Percentiles rank a stretch among this genome's conserved stretches.
Evolutionary conservation across 768 basidiomycete genomes (phyloP).

Genomic region (Mycena indigotica): DNA sequence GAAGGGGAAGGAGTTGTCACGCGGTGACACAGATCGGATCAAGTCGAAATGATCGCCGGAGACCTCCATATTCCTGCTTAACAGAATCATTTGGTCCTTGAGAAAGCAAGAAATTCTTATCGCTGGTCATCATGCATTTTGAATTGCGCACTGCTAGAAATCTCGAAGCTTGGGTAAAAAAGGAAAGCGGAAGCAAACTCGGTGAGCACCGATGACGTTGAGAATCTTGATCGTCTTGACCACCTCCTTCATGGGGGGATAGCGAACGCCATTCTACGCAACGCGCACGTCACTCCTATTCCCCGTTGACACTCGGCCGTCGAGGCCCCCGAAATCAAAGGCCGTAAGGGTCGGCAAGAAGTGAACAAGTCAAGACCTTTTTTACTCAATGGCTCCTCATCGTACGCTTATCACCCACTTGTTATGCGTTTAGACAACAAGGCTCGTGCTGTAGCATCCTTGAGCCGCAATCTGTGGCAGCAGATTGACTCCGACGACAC

Average conservation of each 20-base stretch:
- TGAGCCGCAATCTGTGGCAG: constrained; percentile 55
- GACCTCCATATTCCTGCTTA: too few species aligned
- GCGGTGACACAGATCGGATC: too few species aligned
- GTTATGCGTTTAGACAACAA: constrained; percentile 9
- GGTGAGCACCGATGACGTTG: too few species aligned
- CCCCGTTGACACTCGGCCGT: not conserved
- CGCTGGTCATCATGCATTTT: too few species aligned
- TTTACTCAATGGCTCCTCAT: constrained; percentile 14
- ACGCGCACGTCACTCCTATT: not conserved
- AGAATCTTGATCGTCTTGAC: too few species aligned
- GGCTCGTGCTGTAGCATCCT: constrained; percentile 46
- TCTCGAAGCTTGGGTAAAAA: too few species aligned
- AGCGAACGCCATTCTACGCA: not conserved
- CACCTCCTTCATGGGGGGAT: not conserved
- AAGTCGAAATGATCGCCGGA: too few species aligned
- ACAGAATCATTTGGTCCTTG: too few species aligned
- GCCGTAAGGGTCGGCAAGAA: not conserved
- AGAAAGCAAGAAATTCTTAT: too few species aligned
- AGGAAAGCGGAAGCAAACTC: too few species aligned
- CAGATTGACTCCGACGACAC: constrained; percentile 33
- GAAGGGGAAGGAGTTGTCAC: not conserved
- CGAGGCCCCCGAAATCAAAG: not conserved
- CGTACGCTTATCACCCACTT: constrained; percentile 13
- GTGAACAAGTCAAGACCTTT: constrained; percentile 10
- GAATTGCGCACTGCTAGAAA: too few species aligned